Evolutionary conservation across 257 asterid genomes (phyloP), one percentile per base, ranked within the genome.

Genomic region (Parsonsia alboflavescens): DNA sequence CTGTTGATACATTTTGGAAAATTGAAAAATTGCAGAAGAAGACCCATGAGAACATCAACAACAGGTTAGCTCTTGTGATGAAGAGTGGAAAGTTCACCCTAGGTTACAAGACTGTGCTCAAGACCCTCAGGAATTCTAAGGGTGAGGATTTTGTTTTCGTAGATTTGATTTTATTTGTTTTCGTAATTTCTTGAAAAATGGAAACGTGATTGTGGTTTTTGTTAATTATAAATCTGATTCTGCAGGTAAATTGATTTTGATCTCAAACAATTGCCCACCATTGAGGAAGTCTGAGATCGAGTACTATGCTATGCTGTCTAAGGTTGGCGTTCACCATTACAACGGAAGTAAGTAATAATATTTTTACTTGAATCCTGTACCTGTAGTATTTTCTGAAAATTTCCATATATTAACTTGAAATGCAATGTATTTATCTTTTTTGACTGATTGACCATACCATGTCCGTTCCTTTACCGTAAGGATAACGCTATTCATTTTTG

Each of bases 231-330:
- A 15, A 15, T 41, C 73, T 59, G 6, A 36, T 53, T 8, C 75
- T 54, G 28, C 83, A 91, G 94, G 90, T 59, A 91, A 91, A 80
- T 84, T 89, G 90, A 82, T 91, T 7, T 82, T 91, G 90, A 91
- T 91, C 42, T 89, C 97, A 0, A 88, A 85, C 88, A 89, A 91
- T 73, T 91, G 97, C 64, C 97, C 97, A 1, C 95, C 96, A 0
- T 71, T 89, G 89, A 89, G 96, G 85, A 91, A 91, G 72, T 89
- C 96, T 3, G 96, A 91, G 89, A 91, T 91, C 61, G 96, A 91
- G 84, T 92, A 92, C 82, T 92, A 88, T 21, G 93, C 97, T 19
- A 92, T 92, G 96, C 96, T 92, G 68, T 85, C 96, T 11, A 92
- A 90, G 82, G 87, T 92, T 77, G 96, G 90, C 21, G 97, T 92